Conservation (phyloP, 352 stramenopile species). For the Globisporangium yorkense region DNA sequence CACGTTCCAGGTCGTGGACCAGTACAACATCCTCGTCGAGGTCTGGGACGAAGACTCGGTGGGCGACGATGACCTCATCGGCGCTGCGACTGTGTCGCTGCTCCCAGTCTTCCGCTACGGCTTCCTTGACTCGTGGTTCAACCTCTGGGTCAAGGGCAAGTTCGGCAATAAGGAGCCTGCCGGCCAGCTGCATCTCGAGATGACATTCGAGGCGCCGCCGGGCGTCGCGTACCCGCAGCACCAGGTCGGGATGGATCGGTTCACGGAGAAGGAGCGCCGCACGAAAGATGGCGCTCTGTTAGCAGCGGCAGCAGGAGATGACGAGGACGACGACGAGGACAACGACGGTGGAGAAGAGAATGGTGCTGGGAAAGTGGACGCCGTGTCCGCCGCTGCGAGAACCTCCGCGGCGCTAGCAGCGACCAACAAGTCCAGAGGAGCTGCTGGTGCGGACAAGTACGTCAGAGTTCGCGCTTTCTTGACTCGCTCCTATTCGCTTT, state of each 20-base stretch:
- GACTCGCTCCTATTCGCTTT: background rate
- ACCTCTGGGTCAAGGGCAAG: conserved; percentile 81
- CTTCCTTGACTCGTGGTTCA: conserved; percentile 85
- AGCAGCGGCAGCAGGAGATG: conserved; percentile 4
- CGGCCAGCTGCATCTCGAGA: conserved; percentile 81
- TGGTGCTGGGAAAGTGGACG: conserved; percentile 9
- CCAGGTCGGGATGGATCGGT: conserved; percentile 72
- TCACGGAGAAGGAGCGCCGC: conserved; percentile 61
- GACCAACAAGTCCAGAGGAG: conserved; percentile 15
- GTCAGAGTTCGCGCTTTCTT: background rate
- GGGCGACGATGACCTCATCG: conserved; percentile 88
- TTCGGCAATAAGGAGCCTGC: conserved; percentile 83
- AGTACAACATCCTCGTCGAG: conserved; percentile 89
- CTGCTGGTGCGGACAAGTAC: conserved; percentile 23
- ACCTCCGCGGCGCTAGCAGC: conserved; percentile 1
- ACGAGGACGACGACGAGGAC: background rate
- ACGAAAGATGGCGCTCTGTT: conserved; percentile 52
- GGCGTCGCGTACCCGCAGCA: conserved; percentile 90
- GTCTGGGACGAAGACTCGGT: conserved; percentile 91
- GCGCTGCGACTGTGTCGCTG: conserved; percentile 72
- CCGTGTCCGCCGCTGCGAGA: conserved; percentile 14
- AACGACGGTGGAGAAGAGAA: background rate
- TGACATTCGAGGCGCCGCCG: conserved; percentile 80
- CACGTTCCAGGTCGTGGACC: conserved; percentile 90
- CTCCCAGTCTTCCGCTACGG: conserved; percentile 89